These are phyloP conservation scores for Suillus luteus DNA, from an alignment of 768 basidiomycete species.

Conservation along the genomic window DNA sequence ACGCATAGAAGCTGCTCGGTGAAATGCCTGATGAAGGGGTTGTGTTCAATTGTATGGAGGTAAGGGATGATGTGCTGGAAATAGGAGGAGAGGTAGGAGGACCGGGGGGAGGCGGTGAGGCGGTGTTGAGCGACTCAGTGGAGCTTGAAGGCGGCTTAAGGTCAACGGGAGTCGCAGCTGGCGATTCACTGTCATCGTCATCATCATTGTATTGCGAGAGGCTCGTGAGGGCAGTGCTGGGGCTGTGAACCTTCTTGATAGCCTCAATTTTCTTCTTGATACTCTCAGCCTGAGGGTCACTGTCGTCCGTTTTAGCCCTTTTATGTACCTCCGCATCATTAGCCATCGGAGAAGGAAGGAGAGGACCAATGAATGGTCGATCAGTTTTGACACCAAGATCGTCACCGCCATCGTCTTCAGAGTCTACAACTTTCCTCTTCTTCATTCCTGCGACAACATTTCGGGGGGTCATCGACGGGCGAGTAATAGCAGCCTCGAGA, in stretches of 20 bases:
- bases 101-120: slow-evolving; percentile 36
- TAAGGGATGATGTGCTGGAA: slow-evolving; percentile 24
- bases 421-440: slow-evolving; percentile 54
- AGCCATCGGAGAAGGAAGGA: slow-evolving; percentile 51
- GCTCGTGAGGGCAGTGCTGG: slow-evolving; percentile 38
- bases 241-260: slow-evolving; percentile 24
- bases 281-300: slow-evolving; percentile 56
- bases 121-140: slow-evolving; percentile 27
- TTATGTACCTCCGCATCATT: slow-evolving; percentile 21
- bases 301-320: slow-evolving; percentile 25
- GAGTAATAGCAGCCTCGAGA: slow-evolving; percentile 59
- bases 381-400: slow-evolving; percentile 53
- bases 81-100: slow-evolving; percentile 35
- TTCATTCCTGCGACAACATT: slow-evolving; percentile 50
- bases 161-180: slow-evolving; percentile 18
- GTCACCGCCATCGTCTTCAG: slow-evolving; percentile 45
- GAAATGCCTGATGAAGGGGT: slow-evolving; percentile 30
- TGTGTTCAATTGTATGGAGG: slow-evolving; percentile 24
- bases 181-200: slow-evolving; percentile 32
- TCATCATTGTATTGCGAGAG: slow-evolving; percentile 47
- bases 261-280: slow-evolving; percentile 58
- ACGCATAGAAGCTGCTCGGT: slow-evolving; percentile 43
- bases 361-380: slow-evolving; percentile 64
- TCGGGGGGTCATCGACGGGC: slow-evolving; percentile 34
- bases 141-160: slow-evolving; percentile 23